A percentile compares a stretch with the other conserved stretches of the same genome.
Evolutionary conservation across 306 rosid species (phyloP).

Genomic region (Trifolium pratense): DNA sequence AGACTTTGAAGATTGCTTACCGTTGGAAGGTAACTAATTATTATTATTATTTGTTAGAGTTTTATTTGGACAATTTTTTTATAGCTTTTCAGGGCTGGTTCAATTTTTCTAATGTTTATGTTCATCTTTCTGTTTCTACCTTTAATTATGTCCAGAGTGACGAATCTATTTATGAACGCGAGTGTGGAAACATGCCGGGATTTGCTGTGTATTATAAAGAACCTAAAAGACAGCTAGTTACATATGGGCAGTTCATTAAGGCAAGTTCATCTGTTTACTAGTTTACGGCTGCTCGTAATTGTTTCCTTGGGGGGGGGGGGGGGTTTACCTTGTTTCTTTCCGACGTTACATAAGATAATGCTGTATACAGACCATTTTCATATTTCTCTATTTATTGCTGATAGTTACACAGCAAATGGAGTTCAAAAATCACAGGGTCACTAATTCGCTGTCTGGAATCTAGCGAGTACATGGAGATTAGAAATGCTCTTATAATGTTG

Average conservation of each 20-base stretch:
- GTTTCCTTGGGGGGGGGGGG: slow-evolving; percentile 30
- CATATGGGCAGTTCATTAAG: slow-evolving; percentile 94
- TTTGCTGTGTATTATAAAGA: slow-evolving; percentile 94
- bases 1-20: slow-evolving; percentile 94
- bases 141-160: slow-evolving; percentile 67
- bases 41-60: background rate
- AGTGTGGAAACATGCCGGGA: slow-evolving; percentile 99
- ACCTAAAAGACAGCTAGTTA: slow-evolving; percentile 91
- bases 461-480: slow-evolving; percentile 95
- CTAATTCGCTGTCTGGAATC: slow-evolving; percentile 95
- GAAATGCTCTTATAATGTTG: slow-evolving; percentile 91
- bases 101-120: background rate
- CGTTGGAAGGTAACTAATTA: slow-evolving; percentile 78
- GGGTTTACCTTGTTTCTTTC: slow-evolving; percentile 1
- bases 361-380: background rate
- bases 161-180: slow-evolving; percentile 94
- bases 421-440: slow-evolving; percentile 86
- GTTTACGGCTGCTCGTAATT: slow-evolving; percentile 21
- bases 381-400: slow-evolving; percentile 33
- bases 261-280: slow-evolving; percentile 52
- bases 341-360: background rate
- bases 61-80: slow-evolving; percentile 16
- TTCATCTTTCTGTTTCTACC: slow-evolving; percentile 1
- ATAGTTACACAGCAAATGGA: slow-evolving; percentile 99
- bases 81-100: slow-evolving; percentile 11